A percentile compares a stretch with the other conserved stretches of the same genome.
Conservation (phyloP, 768 basidiomycete species). For the Infundibulicybe gibba region DNA sequence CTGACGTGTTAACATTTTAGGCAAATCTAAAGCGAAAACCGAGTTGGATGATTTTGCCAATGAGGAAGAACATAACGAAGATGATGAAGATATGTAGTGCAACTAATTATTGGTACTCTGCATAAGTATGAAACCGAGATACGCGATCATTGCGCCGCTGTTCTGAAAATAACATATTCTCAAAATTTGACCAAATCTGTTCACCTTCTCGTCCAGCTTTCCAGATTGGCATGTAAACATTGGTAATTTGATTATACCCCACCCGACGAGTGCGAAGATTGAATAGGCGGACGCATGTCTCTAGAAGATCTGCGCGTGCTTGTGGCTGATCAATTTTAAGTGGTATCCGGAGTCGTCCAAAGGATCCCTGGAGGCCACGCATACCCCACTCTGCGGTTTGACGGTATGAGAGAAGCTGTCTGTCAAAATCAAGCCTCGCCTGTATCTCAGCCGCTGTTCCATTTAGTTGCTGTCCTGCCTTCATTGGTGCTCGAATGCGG, state of each 20-base stretch:
- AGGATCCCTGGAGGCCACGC: slow-evolving; percentile 39
- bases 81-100: too few species aligned
- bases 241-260: slow-evolving; percentile 39
- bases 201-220: slow-evolving; percentile 17
- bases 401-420: slow-evolving; percentile 36
- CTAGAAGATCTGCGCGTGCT: slow-evolving; percentile 25
- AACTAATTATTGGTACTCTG: too few species aligned
- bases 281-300: slow-evolving; percentile 26
- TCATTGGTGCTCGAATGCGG: slow-evolving; percentile 24
- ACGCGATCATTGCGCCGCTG: neutral
- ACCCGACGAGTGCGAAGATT: slow-evolving; percentile 30
- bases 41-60: too few species aligned
- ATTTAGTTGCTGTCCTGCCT: slow-evolving; percentile 14
- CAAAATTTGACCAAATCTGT: slow-evolving; percentile 7
- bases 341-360: slow-evolving; percentile 39
- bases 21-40: too few species aligned
- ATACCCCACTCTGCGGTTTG: slow-evolving; percentile 56
- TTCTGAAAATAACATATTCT: neutral
- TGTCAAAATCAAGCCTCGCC: neutral
- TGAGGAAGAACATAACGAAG: too few species aligned
- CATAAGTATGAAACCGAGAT: neutral
- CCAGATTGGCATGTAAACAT: slow-evolving; percentile 37
- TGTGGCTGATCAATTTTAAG: slow-evolving; percentile 25
- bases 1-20: too few species aligned
- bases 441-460: slow-evolving; percentile 1